phyloP scores from a whole-genome alignment of 2,329 filamentous ascomycete genomes.

The Alternaria sp. region DNA sequence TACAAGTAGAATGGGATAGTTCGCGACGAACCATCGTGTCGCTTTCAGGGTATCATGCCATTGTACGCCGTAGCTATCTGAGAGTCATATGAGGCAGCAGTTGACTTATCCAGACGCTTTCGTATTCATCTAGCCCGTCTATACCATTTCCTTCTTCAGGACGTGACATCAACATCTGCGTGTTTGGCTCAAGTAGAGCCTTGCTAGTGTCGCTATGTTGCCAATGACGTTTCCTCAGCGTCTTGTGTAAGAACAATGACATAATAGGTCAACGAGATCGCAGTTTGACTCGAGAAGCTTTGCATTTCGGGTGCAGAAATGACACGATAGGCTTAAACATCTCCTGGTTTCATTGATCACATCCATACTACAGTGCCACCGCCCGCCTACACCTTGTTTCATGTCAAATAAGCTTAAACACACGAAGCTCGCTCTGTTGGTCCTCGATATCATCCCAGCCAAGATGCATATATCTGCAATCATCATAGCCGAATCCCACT shows the following conservation, averaged over 20 bases:
- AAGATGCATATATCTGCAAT: not conserved
- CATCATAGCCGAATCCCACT: not conserved
- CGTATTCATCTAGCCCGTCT: not conserved
- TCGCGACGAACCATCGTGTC: not conserved
- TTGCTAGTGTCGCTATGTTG: not conserved
- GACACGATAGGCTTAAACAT: not conserved
- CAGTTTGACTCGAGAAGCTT: not conserved
- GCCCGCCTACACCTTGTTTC: not conserved
- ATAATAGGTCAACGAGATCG: not conserved
- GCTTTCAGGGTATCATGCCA: fast-evolving
- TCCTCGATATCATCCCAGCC: not conserved
- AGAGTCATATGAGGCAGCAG: not conserved
- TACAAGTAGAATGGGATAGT: not conserved
- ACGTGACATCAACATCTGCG: not conserved
- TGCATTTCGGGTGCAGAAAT: not conserved
- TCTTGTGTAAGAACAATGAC: not conserved
- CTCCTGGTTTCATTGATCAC: not conserved
- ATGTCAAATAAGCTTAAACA: not conserved
- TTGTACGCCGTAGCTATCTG: not conserved
- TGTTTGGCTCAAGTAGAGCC: not conserved
- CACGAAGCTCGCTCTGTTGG: not conserved
- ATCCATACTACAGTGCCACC: not conserved
- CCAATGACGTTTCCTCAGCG: not conserved
- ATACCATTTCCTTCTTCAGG: not conserved
- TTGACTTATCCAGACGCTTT: not conserved